Evolutionary conservation across 2,329 filamentous ascomycete species (phyloP).

Genomic region (Pleurostoma richardsiae): DNA sequence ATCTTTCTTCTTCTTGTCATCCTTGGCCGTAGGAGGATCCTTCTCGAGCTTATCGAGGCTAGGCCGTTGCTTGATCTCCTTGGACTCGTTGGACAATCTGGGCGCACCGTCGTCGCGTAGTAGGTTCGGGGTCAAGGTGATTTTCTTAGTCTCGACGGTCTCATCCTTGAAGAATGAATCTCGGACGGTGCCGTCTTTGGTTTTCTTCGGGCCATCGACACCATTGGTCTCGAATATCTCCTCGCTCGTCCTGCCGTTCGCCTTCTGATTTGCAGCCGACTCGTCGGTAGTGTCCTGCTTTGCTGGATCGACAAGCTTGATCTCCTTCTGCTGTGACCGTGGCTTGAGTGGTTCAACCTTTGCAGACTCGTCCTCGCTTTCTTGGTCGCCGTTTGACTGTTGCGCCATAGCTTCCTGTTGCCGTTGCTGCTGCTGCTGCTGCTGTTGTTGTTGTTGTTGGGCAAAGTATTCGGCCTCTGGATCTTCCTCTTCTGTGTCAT

Average conservation of each 20-base stretch:
- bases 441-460: constrained; percentile 20
- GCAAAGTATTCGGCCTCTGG: constrained; percentile 31
- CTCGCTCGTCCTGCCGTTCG: constrained; percentile 50
- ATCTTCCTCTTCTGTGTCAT: constrained; percentile 60
- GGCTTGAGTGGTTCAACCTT: constrained; percentile 53
- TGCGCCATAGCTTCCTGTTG: constrained; percentile 21
- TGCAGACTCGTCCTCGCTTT: constrained; percentile 43
- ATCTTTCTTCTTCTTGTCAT: constrained; percentile 72
- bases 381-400: constrained; percentile 22
- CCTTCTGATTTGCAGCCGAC: constrained; percentile 16
- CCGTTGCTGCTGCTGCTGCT: constrained; percentile 15
- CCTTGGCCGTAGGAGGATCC: constrained; percentile 47
- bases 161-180: constrained; percentile 99
- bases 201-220: constrained; percentile 52
- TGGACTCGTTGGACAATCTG: constrained; percentile 50
- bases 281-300: constrained; percentile 28
- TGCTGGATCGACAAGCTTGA: constrained; percentile 21
- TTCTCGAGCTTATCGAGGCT: constrained; percentile 75
- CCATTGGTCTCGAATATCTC: constrained; percentile 57
- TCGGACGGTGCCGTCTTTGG: constrained; percentile 78
- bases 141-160: constrained; percentile 91
- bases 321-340: constrained; percentile 32
- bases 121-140: constrained; percentile 89
- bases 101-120: constrained; percentile 70
- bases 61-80: constrained; percentile 49